Conservation (phyloP, 306 rosid species). For the Vigna hirtella region DNA sequence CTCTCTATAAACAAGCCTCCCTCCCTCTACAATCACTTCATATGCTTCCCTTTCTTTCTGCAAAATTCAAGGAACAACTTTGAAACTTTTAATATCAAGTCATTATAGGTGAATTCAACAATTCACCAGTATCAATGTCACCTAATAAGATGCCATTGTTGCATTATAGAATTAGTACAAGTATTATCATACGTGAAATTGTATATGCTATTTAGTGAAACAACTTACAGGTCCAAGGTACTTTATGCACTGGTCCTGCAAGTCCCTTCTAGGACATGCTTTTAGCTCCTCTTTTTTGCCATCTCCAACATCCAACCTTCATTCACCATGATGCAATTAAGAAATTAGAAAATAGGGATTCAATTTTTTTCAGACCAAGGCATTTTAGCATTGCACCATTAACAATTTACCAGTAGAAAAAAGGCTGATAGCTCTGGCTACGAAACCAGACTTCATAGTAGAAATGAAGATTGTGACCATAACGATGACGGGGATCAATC, state of each 20-base stretch:
- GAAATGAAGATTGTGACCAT: constrained; percentile 85
- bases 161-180: not conserved
- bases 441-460: constrained; percentile 80
- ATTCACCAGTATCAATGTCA: not conserved
- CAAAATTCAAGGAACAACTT: constrained; percentile 40
- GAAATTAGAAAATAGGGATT: constrained; percentile 2
- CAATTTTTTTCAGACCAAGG: not conserved
- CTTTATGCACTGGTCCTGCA: constrained; percentile 68
- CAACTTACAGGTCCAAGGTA: constrained; percentile 86
- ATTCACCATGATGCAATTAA: constrained; percentile 32
- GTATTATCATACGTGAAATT: not conserved
- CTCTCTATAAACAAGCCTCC: constrained; percentile 70
- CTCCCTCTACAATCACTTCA: constrained; percentile 68
- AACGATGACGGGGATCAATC: constrained; percentile 96
- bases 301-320: constrained; percentile 93
- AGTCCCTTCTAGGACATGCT: constrained; percentile 56
- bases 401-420: constrained; percentile 77
- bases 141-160: not conserved
- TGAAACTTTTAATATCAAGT: constrained; percentile 1
- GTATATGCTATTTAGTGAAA: constrained; percentile 7
- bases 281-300: constrained; percentile 66
- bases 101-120: not conserved
- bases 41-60: constrained; percentile 79
- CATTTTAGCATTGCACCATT: not conserved
- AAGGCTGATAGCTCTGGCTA: constrained; percentile 73